Percentiles rank a stretch among this genome's conserved stretches.
These are phyloP conservation scores for Leucaena leucocephala DNA, from an alignment of 306 rosid genomes.

Conservation along the genomic window DNA sequence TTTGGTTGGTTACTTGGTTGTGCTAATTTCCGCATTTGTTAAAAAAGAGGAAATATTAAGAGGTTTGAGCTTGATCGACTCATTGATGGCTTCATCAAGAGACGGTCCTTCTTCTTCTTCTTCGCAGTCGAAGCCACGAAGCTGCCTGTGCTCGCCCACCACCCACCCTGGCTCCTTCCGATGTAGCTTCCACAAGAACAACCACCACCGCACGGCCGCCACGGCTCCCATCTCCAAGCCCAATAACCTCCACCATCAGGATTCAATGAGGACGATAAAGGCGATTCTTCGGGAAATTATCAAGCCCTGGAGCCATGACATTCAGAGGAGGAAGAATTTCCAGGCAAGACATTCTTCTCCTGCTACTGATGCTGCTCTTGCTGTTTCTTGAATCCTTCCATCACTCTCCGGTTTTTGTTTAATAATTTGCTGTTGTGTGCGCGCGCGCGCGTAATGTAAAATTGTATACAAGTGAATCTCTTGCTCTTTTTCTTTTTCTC, in stretches of 20 bases:
- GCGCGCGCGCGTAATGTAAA: too few relatives aligned
- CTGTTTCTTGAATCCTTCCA: conserved; percentile 37
- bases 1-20: too few relatives aligned
- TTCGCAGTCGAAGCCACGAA: conserved; percentile 31
- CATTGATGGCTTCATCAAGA: conserved; percentile 52
- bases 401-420: not conserved
- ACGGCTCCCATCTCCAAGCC: not conserved
- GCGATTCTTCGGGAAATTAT: conserved; percentile 49
- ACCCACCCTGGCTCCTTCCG: conserved; percentile 73
- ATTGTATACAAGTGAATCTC: not conserved
- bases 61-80: conserved; percentile 10
- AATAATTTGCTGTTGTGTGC: not conserved
- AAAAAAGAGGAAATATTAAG: not conserved
- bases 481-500: too few relatives aligned
- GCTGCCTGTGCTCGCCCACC: conserved; percentile 70
- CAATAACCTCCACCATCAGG: not conserved
- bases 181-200: conserved; percentile 61
- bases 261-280: conserved; percentile 37
- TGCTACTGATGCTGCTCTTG: conserved; percentile 21
- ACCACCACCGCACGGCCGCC: not conserved
- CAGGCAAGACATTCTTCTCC: conserved; percentile 46
- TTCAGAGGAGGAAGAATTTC: conserved; percentile 56
- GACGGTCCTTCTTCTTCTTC: not conserved
- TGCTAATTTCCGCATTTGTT: too few relatives aligned
- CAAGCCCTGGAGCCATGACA: conserved; percentile 51